A percentile compares a stretch with the other conserved stretches of the same genome.
These are phyloP conservation scores for Vachellia collinsii DNA, from an alignment of 306 rosid species.

Conservation along the genomic window DNA sequence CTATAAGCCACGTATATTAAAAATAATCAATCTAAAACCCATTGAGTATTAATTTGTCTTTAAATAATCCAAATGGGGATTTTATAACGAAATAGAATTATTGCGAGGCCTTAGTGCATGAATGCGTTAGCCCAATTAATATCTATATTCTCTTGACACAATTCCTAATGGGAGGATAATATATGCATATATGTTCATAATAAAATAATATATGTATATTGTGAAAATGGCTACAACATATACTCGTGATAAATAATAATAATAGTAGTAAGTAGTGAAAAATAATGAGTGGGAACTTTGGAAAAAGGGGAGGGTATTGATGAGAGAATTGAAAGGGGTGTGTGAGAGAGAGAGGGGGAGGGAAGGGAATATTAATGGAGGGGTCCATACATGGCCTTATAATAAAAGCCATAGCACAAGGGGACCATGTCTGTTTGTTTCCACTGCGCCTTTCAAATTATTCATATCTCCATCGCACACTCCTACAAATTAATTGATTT, in stretches of 20 bases:
- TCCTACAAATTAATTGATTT: background rate
- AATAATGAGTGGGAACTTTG: constrained; percentile 26
- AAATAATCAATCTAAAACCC: too few species aligned
- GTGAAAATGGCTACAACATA: constrained; percentile 8
- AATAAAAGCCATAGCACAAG: constrained; percentile 40
- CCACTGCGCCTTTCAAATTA: constrained; percentile 13
- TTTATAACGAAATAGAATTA: background rate
- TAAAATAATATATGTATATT: background rate
- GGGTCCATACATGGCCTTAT: constrained; percentile 41
- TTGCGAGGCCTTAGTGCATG: background rate
- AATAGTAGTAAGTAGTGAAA: background rate
- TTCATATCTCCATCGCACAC: constrained; percentile 6
- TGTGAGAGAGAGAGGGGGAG: too few species aligned
- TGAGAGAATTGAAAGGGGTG: background rate
- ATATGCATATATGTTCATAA: background rate
- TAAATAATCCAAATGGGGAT: background rate
- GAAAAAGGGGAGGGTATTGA: background rate
- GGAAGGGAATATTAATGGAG: constrained; percentile 18
- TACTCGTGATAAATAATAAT: background rate
- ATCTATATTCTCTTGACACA: background rate
- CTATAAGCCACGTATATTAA: background rate
- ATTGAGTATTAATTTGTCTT: too few species aligned
- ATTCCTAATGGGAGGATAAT: background rate
- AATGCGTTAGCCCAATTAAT: background rate
- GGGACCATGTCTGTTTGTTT: constrained; percentile 49